Conservation (phyloP, 2,329 filamentous ascomycete species). For the Penicillium sp. region DNA sequence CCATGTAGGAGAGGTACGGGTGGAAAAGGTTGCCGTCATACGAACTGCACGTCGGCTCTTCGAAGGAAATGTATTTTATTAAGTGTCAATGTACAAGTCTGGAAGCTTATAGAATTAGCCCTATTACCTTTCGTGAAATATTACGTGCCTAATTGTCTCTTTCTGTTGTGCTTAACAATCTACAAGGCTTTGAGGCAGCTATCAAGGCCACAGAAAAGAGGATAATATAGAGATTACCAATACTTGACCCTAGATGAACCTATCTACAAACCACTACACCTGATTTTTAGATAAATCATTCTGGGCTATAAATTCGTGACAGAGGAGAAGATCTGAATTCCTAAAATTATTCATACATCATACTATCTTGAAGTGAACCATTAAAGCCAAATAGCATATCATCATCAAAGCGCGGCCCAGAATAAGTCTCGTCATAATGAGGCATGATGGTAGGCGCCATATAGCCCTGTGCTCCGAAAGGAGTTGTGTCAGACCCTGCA, state of each 20-base stretch:
- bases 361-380: conserved; percentile 32
- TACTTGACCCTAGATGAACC: background rate
- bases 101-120: background rate
- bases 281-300: background rate
- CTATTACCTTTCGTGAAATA: background rate
- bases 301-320: background rate
- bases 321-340: background rate
- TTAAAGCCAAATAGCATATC: conserved; percentile 45
- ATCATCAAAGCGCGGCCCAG: conserved; percentile 28
- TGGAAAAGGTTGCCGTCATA: conserved; percentile 27
- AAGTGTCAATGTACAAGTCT: background rate
- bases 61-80: conserved; percentile 30
- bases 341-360: background rate
- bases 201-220: background rate
- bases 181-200: background rate
- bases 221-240: background rate
- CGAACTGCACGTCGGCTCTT: conserved; percentile 33
- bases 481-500: background rate
- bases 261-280: background rate
- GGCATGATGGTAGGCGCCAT: conserved; percentile 10
- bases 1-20: conserved; percentile 4
- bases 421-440: conserved; percentile 10
- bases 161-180: background rate
- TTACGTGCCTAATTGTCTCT: background rate
- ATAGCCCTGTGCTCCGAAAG: background rate